These are phyloP conservation scores for Boletus patriciae DNA, from an alignment of 768 basidiomycete genomes.

Conservation along the genomic window DNA sequence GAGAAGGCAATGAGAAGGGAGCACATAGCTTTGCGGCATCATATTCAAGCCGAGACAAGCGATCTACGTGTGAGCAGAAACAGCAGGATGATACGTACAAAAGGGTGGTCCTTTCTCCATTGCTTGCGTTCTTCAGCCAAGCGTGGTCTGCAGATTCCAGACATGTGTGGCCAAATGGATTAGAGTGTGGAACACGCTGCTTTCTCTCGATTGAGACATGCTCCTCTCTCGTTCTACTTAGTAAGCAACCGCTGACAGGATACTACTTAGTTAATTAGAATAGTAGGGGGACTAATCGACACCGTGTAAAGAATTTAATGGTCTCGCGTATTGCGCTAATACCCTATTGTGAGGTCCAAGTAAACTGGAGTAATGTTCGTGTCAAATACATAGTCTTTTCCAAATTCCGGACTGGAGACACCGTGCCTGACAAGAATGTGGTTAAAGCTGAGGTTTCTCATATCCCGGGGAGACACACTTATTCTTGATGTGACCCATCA, in stretches of 20 bases:
- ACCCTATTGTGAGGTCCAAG: constrained; percentile 2
- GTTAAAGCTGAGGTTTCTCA: background rate
- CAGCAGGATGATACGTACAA: constrained; percentile 57
- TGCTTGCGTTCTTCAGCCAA: constrained; percentile 97
- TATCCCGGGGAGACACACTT: constrained; percentile 10
- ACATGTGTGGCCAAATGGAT: constrained; percentile 43
- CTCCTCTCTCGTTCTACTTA: constrained; percentile 9
- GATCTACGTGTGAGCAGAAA: constrained; percentile 1
- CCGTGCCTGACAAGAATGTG: constrained; percentile 15
- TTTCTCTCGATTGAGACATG: background rate
- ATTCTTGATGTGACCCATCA: constrained; percentile 20
- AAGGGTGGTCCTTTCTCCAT: constrained; percentile 99
- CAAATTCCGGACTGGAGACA: constrained; percentile 15
- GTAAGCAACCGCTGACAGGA: constrained; percentile 13
- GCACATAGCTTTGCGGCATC: background rate
- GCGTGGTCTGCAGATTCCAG: constrained; percentile 90
- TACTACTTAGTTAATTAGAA: too few species aligned
- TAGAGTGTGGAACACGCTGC: background rate
- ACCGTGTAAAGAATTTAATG: background rate
- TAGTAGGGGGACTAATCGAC: background rate
- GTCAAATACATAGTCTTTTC: constrained; percentile 22
- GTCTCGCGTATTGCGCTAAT: background rate
- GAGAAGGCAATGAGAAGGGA: background rate
- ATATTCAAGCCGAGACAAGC: background rate
- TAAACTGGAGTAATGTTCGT: constrained; percentile 21